phyloP scores from a whole-genome alignment of 1,284 basidiomycete species.

The Ceratobasidium papillatum region DNA sequence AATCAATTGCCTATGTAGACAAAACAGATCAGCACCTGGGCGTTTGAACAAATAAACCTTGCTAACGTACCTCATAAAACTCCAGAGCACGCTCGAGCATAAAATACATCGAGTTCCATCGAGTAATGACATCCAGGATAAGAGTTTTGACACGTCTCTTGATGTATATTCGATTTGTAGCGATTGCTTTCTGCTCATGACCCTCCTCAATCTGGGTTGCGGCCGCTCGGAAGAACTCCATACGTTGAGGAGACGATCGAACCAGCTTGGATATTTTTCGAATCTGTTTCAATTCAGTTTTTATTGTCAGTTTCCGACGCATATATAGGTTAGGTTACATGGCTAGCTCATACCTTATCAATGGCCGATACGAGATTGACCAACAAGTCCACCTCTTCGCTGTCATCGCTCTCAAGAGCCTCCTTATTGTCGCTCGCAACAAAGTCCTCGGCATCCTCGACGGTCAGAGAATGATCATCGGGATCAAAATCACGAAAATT shows the following conservation, averaged over 20 bases:
- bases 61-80: conserved; percentile 5
- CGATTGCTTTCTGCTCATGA: neutral
- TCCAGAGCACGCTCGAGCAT: conserved; percentile 32
- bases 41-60: neutral
- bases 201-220: neutral
- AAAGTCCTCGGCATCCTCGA: neutral
- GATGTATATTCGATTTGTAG: neutral
- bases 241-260: conserved; percentile 20
- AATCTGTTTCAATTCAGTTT: too few species aligned
- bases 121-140: conserved; percentile 20
- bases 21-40: neutral
- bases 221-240: neutral
- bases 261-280: conserved; percentile 23
- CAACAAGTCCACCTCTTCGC: neutral
- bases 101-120: conserved; percentile 27
- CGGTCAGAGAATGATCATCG: neutral
- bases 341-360: conserved; percentile 2
- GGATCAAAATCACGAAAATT: neutral
- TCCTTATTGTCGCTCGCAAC: neutral
- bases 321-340: too few species aligned
- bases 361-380: neutral
- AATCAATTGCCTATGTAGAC: neutral
- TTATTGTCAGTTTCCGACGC: too few species aligned
- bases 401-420: neutral
- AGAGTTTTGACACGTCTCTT: neutral